A percentile compares a stretch with the other conserved stretches of the same genome.
These are phyloP conservation scores for Globisporangium radiosum DNA, from an alignment of 352 stramenopile species.

Conservation along the genomic window DNA sequence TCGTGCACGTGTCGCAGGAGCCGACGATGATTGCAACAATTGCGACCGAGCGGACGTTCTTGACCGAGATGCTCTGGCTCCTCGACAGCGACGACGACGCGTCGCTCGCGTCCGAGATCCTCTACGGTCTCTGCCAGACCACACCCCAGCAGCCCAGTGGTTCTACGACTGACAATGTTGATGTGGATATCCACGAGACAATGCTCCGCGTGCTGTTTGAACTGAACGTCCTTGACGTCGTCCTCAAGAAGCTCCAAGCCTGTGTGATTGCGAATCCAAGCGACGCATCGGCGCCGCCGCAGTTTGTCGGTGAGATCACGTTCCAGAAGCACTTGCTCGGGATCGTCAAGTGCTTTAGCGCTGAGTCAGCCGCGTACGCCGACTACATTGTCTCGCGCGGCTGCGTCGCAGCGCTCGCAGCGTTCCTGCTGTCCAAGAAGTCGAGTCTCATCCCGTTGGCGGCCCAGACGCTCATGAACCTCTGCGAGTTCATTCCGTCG, in stretches of 20 bases:
- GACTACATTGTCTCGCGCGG: conserved; percentile 53
- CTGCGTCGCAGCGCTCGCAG: conserved; percentile 44
- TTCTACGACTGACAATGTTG: conserved; percentile 6
- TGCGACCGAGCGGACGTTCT: conserved; percentile 46
- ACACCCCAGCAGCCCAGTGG: conserved; percentile 15
- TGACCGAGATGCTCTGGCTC: conserved; percentile 69
- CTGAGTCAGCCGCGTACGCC: conserved; percentile 40
- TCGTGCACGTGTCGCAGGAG: conserved; percentile 60
- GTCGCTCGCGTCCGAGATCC: conserved; percentile 64
- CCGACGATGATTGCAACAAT: conserved; percentile 46
- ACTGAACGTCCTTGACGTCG: conserved; percentile 52
- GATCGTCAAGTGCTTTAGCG: conserved; percentile 74
- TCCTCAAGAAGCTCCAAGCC: conserved; percentile 61
- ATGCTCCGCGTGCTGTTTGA: conserved; percentile 55
- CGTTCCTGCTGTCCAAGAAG: conserved; percentile 68
- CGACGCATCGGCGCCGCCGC: conserved; percentile 30
- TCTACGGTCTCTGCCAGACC: conserved; percentile 60
- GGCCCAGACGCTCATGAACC: conserved; percentile 71
- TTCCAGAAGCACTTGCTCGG: conserved; percentile 72
- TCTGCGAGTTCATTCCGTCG: conserved; percentile 62
- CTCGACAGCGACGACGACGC: conserved; percentile 68
- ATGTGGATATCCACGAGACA: conserved; percentile 22
- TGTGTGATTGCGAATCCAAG: conserved; percentile 23
- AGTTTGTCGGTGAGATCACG: conserved; percentile 72
- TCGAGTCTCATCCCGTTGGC: conserved; percentile 53